These are phyloP conservation scores for Vickermania ingenoplastis DNA, from an alignment of 208 protist species.

Conservation along the genomic window DNA sequence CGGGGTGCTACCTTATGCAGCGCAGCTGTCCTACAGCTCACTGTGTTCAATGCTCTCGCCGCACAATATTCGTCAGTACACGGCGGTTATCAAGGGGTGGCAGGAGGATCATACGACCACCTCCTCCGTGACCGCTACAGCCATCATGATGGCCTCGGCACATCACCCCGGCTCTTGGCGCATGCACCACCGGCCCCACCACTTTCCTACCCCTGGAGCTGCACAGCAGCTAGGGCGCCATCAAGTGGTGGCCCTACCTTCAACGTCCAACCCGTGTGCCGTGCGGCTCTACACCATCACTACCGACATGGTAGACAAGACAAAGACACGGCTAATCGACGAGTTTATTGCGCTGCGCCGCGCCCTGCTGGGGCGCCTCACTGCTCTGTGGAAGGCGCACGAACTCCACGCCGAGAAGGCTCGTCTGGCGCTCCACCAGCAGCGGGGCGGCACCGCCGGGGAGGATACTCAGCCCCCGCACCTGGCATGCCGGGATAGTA, in stretches of 20 bases:
- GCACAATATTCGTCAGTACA: conserved; percentile 2
- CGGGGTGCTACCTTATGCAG: not conserved
- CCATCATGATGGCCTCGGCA: not conserved
- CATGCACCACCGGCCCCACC: not conserved
- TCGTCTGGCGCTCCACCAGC: not conserved
- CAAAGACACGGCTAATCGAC: not conserved
- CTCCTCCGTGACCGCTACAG: not conserved
- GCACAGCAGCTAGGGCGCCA: not conserved
- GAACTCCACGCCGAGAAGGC: not conserved
- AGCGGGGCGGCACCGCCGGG: not conserved
- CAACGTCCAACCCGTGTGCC: not conserved
- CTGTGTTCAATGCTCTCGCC: not conserved
- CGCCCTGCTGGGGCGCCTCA: not conserved
- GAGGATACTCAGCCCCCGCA: not conserved
- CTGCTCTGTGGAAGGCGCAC: not conserved
- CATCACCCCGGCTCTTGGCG: not conserved
- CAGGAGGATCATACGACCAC: not conserved
- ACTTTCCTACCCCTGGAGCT: not conserved
- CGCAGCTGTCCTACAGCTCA: not conserved
- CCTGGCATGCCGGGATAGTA: too few relatives aligned
- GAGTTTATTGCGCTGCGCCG: not conserved
- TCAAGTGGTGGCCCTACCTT: not conserved
- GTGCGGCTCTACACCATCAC: not conserved
- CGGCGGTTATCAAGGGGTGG: not conserved
- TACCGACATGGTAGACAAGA: not conserved